These are phyloP conservation scores for Mycena polygramma DNA, from an alignment of 768 basidiomycete genomes.

Conservation along the genomic window DNA sequence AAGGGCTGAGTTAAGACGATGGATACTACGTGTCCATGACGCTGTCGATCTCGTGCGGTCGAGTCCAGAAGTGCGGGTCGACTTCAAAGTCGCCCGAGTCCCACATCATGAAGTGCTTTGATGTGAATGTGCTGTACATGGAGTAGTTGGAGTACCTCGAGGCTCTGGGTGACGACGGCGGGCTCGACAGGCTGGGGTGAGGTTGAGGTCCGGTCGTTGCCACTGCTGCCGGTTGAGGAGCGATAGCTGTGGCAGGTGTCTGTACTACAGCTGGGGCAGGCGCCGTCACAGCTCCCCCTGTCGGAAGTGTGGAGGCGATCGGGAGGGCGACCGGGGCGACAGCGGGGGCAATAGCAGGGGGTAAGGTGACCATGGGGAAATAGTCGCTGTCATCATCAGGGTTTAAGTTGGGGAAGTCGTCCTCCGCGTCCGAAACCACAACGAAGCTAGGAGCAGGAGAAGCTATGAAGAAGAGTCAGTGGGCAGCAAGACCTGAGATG, in stretches of 20 bases:
- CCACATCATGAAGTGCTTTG: neutral
- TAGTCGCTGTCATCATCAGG: too few relatives aligned
- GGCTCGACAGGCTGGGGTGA: neutral
- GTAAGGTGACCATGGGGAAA: too few relatives aligned
- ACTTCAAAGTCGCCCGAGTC: neutral
- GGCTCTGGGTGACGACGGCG: neutral
- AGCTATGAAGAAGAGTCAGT: neutral
- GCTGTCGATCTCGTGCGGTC: neutral
- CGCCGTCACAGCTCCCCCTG: too few relatives aligned
- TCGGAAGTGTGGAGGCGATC: too few relatives aligned
- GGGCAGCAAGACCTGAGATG: too few relatives aligned
- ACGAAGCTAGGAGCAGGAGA: neutral
- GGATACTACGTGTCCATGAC: too few relatives aligned
- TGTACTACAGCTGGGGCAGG: neutral
- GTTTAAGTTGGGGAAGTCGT: neutral
- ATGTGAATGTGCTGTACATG: neutral
- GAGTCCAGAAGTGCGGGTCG: neutral
- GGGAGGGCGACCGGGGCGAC: too few relatives aligned
- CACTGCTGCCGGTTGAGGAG: neutral
- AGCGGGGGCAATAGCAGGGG: too few relatives aligned
- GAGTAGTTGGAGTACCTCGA: neutral
- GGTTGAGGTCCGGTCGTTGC: neutral
- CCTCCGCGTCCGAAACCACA: neutral
- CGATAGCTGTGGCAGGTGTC: neutral
- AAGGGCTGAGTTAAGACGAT: too few relatives aligned